These are phyloP conservation scores for Blepharisma japonicum DNA, from an alignment of 73 alveolate species.

Conservation along the genomic window DNA sequence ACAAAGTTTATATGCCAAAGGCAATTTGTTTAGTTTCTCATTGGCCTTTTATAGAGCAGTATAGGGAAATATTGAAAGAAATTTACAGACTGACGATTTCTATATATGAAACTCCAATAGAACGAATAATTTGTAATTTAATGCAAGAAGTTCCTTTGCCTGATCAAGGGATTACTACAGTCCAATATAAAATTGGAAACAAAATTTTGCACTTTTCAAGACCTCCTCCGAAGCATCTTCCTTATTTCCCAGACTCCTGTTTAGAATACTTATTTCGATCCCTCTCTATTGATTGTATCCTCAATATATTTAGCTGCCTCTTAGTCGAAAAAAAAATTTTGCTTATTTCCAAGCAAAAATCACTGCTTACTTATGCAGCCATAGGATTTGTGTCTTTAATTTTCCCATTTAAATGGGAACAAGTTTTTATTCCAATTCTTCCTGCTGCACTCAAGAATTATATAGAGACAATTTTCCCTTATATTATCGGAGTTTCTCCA, in stretches of 20 bases:
- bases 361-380: constrained; percentile 49
- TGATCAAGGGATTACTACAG: constrained; percentile 48
- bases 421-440: constrained; percentile 52
- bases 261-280: constrained; percentile 46
- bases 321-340: constrained; percentile 53
- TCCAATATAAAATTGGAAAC: constrained; percentile 53
- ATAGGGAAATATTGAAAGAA: constrained; percentile 47
- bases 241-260: constrained; percentile 40
- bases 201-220: constrained; percentile 46
- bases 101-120: constrained; percentile 50
- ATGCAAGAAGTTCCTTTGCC: constrained; percentile 68
- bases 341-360: constrained; percentile 51
- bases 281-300: constrained; percentile 41
- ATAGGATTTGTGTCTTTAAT: constrained; percentile 46
- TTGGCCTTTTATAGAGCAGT: constrained; percentile 52
- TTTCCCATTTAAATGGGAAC: constrained; percentile 60
- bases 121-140: constrained; percentile 49
- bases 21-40: constrained; percentile 57
- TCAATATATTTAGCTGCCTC: constrained; percentile 37
- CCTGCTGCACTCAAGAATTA: constrained; percentile 50
- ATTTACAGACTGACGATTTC: constrained; percentile 53
- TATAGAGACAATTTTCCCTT: constrained; percentile 62
- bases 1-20: constrained; percentile 35
- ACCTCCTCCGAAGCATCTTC: constrained; percentile 51
- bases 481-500: constrained; percentile 41